Percentiles rank a stretch among this genome's conserved stretches.
phyloP scores from a whole-genome alignment of 192 early-diverging fungal species.

The Coemansia sp. region DNA sequence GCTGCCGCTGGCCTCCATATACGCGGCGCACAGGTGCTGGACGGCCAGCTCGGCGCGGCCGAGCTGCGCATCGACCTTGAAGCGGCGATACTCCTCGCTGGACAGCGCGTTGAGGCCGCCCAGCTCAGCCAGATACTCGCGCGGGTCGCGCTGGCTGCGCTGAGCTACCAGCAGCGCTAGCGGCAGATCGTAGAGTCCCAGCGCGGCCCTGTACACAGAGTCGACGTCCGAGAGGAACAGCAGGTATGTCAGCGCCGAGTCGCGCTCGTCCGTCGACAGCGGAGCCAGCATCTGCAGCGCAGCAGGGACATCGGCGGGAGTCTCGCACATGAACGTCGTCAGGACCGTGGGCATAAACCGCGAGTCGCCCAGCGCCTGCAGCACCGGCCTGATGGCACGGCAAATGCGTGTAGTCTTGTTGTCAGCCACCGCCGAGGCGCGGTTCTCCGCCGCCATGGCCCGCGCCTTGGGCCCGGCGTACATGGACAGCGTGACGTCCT shows the following conservation, averaged over 20 bases:
- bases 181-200: conserved; percentile 94
- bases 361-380: conserved; percentile 55
- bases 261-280: conserved; percentile 62
- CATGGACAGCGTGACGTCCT: conserved; percentile 84
- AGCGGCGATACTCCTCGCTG: conserved; percentile 76
- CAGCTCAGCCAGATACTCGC: conserved; percentile 93
- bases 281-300: conserved; percentile 70
- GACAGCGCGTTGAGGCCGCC: conserved; percentile 77
- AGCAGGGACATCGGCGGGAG: conserved; percentile 80
- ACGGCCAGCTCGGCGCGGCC: conserved; percentile 70
- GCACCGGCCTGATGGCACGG: conserved; percentile 62
- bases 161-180: conserved; percentile 96
- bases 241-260: conserved; percentile 86
- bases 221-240: conserved; percentile 93
- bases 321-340: conserved; percentile 81
- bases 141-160: conserved; percentile 94
- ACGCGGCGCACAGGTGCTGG: conserved; percentile 61
- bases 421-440: background rate
- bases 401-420: conserved; percentile 81
- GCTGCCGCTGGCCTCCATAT: conserved; percentile 38
- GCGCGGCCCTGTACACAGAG: conserved; percentile 84
- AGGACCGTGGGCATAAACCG: conserved; percentile 80
- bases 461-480: conserved; percentile 59
- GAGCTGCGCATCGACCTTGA: conserved; percentile 87
- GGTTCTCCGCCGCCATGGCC: background rate